Conservation (phyloP, 148 eudicot species). For the Suaeda aralocaspica region DNA sequence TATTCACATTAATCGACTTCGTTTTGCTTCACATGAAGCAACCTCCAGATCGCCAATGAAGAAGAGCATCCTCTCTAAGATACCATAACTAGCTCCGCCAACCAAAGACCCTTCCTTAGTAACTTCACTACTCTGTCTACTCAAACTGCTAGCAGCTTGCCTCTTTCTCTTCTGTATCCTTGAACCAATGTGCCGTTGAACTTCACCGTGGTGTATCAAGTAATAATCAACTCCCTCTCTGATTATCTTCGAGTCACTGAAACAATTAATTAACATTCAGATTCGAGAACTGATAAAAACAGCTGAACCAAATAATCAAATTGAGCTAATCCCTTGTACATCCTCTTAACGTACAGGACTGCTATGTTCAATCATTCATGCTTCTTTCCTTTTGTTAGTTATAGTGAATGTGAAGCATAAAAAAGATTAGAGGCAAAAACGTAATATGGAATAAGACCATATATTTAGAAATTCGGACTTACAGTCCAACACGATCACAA, state of each 20-base stretch:
- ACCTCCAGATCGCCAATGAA: constrained; percentile 81
- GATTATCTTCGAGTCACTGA: constrained; percentile 71
- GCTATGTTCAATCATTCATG: no score
- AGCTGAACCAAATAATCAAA: not conserved
- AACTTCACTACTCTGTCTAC: constrained; percentile 9
- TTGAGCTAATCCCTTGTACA: no score
- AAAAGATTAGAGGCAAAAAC: not conserved
- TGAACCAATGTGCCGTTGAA: constrained; percentile 64
- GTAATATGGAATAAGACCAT: not conserved
- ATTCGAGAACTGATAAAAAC: not conserved
- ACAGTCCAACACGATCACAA: constrained; percentile 82
- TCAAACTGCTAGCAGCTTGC: constrained; percentile 14
- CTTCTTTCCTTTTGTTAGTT: no score
- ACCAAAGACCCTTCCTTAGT: constrained; percentile 18
- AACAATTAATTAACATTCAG: not conserved
- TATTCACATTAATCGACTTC: constrained; percentile 37
- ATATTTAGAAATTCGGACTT: constrained; percentile 26
- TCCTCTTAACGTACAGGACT: no score
- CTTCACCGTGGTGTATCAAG: constrained; percentile 60
- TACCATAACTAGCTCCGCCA: constrained; percentile 33
- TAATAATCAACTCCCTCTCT: constrained; percentile 77
- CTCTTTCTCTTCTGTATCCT: constrained; percentile 28
- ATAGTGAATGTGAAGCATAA: not conserved
- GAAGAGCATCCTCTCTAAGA: constrained; percentile 70
- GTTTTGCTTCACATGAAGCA: constrained; percentile 60